Conservation (phyloP, 306 rosid genomes). For the Medicago ruthenica region DNA sequence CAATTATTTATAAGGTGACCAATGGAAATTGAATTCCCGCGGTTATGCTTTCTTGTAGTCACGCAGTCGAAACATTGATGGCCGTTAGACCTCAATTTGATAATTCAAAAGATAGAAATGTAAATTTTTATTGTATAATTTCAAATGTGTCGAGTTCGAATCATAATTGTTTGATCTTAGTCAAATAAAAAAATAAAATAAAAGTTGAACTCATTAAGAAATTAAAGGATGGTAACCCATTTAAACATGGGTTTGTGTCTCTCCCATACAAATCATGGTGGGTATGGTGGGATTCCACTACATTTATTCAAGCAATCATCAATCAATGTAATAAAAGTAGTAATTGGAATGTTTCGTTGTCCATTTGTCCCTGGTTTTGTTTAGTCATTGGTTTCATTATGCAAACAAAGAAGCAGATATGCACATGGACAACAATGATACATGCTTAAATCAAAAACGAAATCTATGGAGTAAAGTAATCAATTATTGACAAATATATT, state of each 20-base stretch:
- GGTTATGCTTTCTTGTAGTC: too few relatives aligned
- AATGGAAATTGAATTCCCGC: too few relatives aligned
- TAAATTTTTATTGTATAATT: too few relatives aligned
- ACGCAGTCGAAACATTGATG: too few relatives aligned
- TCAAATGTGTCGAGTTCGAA: too few relatives aligned
- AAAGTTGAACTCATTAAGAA: too few relatives aligned
- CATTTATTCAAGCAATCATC: constrained; percentile 24
- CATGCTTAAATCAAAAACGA: constrained; percentile 8
- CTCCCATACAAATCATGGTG: constrained; percentile 4
- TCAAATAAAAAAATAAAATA: too few relatives aligned
- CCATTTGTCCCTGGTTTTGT: constrained; percentile 22
- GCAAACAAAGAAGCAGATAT: constrained; percentile 13
- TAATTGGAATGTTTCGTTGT: constrained; percentile 28
- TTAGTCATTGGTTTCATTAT: constrained; percentile 22
- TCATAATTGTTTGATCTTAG: too few relatives aligned
- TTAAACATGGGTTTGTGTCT: neutral
- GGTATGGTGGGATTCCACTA: neutral
- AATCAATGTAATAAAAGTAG: constrained; percentile 26
- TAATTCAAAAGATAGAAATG: too few relatives aligned
- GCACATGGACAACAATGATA: neutral
- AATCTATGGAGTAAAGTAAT: neutral
- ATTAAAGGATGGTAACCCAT: too few relatives aligned
- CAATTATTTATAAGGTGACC: too few relatives aligned
- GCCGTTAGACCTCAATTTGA: too few relatives aligned
- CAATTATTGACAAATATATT: neutral